A percentile compares a stretch with the other conserved stretches of the same genome.
Conservation (phyloP, 129 eudicot genomes). For the Oenanthe sinensis region DNA sequence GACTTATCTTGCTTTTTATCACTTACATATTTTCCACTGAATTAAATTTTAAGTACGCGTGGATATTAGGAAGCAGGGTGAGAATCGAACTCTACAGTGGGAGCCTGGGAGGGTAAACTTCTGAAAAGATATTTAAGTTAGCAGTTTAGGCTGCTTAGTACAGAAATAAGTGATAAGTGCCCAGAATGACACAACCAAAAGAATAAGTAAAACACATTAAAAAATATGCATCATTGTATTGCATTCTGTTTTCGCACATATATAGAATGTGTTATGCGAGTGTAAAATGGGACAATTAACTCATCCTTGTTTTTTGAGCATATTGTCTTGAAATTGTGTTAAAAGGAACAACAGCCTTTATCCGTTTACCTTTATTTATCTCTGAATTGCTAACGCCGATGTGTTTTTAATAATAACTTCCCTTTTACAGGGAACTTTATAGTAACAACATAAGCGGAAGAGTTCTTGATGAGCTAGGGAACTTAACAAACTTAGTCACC, state of each 20-base stretch:
- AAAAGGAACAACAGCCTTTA: not conserved
- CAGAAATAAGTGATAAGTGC: not conserved
- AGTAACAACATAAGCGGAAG: constrained; percentile 58
- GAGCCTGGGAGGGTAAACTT: not conserved
- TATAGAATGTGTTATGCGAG: not conserved
- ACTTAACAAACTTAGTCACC: constrained; percentile 55
- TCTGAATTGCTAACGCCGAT: not conserved
- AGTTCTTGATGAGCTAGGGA: constrained; percentile 62
- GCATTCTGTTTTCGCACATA: not conserved
- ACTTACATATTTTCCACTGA: not conserved
- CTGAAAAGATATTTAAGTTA: not conserved
- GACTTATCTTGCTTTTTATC: constrained; percentile 7
- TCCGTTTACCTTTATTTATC: not conserved
- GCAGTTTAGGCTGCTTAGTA: not conserved
- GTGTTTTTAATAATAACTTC: constrained; percentile 2
- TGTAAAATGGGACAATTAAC: not conserved
- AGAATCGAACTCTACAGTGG: not conserved
- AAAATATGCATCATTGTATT: not conserved
- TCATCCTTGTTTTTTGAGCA: not conserved
- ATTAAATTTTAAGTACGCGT: too few relatives aligned
- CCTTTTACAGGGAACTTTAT: constrained; percentile 56
- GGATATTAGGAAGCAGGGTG: not conserved
- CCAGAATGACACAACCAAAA: not conserved
- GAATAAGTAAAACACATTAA: too few relatives aligned
- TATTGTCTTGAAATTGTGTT: not conserved